These are phyloP conservation scores for Elsinoe ampelina DNA, from an alignment of 2,329 filamentous ascomycete genomes.

Conservation along the genomic window DNA sequence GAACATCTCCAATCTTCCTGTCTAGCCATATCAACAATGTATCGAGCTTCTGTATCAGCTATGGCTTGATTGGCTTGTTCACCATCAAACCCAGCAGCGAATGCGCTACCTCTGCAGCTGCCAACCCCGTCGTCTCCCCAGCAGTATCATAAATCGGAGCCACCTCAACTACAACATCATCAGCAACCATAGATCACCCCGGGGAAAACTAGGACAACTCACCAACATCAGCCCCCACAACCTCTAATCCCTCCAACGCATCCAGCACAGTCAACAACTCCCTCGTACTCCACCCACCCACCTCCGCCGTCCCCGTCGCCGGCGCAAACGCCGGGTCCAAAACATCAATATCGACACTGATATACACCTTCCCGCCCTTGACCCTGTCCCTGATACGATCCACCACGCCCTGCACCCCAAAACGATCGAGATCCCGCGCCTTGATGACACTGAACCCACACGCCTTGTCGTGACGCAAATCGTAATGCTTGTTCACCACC, in stretches of 20 bases:
- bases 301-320: slow-evolving; percentile 53
- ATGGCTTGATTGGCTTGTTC: slow-evolving; percentile 20
- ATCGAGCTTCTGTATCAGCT: neutral
- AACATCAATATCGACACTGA: slow-evolving; percentile 49
- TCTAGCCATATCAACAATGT: no score
- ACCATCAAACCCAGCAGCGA: slow-evolving; percentile 43
- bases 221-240: slow-evolving; percentile 49
- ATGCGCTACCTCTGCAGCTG: slow-evolving; percentile 46
- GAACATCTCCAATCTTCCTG: neutral
- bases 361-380: slow-evolving; percentile 44
- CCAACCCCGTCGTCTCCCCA: slow-evolving; percentile 48
- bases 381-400: slow-evolving; percentile 43
- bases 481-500: slow-evolving; percentile 39
- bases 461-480: slow-evolving; percentile 47
- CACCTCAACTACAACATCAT: slow-evolving; percentile 40
- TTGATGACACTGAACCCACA: slow-evolving; percentile 52
- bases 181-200: neutral
- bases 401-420: slow-evolving; percentile 41
- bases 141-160: slow-evolving; percentile 53
- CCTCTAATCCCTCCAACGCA: slow-evolving; percentile 47
- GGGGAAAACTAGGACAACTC: neutral
- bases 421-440: slow-evolving; percentile 45
- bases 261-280: slow-evolving; percentile 51
- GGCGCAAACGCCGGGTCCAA: slow-evolving; percentile 47
- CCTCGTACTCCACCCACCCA: slow-evolving; percentile 52